Evolutionary conservation across 352 stramenopile genomes (phyloP).

Genomic region (Phytopythium cucurbitacearum): DNA sequence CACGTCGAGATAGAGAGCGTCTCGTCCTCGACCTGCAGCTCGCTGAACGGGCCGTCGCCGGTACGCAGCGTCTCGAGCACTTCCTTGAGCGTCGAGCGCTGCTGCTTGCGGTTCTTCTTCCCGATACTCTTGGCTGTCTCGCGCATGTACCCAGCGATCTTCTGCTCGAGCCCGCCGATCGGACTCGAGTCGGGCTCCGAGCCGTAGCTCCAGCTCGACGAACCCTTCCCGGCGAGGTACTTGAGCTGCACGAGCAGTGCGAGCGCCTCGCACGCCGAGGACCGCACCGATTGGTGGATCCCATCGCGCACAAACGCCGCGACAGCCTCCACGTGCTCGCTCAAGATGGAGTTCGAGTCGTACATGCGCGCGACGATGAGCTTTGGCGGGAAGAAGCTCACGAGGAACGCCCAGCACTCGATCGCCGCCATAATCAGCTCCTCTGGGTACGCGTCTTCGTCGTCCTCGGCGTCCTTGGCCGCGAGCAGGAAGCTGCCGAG

Average conservation of each 20-base stretch:
- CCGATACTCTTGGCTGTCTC: conserved; percentile 64
- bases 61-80: conserved; percentile 57
- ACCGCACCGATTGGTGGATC: conserved; percentile 33
- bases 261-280: conserved; percentile 46
- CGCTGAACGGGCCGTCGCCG: conserved; percentile 48
- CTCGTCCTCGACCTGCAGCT: conserved; percentile 49
- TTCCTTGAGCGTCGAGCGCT: conserved; percentile 65
- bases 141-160: conserved; percentile 56
- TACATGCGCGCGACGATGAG: conserved; percentile 45
- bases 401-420: conserved; percentile 62
- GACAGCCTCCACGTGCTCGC: conserved; percentile 45
- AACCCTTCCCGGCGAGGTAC: conserved; percentile 20
- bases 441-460: conserved; percentile 44
- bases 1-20: conserved; percentile 50
- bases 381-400: conserved; percentile 39
- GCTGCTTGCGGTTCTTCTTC: conserved; percentile 66
- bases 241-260: conserved; percentile 65
- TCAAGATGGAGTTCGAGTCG: conserved; percentile 40
- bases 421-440: conserved; percentile 46
- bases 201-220: conserved; percentile 34
- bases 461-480: conserved; percentile 43
- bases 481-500: conserved; percentile 36
- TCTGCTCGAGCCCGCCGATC: conserved; percentile 42
- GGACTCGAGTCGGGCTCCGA: conserved; percentile 32
- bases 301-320: conserved; percentile 48